phyloP scores from a whole-genome alignment of 345 rosid genomes.

The Clausena lansium region DNA sequence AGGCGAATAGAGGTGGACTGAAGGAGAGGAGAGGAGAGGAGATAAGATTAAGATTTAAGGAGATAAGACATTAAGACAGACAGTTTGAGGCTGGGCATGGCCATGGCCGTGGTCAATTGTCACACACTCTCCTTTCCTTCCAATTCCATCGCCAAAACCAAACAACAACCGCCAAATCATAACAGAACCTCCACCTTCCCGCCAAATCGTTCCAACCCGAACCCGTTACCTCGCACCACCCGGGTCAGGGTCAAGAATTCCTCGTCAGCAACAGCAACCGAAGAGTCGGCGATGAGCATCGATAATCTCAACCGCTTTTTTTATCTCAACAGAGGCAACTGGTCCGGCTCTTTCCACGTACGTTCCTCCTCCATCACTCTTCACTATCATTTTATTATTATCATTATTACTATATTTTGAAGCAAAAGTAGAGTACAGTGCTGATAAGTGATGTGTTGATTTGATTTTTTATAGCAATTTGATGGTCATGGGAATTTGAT shows the following conservation, averaged over 20 bases:
- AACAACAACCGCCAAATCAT: background rate
- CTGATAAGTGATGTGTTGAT: background rate
- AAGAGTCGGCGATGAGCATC: slow-evolving; percentile 44
- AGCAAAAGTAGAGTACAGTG: too few relatives aligned
- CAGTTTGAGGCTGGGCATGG: too few relatives aligned
- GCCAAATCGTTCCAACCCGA: slow-evolving; percentile 11
- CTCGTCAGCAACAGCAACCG: slow-evolving; percentile 21
- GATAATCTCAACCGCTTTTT: slow-evolving; percentile 70
- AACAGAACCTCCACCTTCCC: slow-evolving; percentile 11
- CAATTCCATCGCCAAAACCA: slow-evolving; percentile 13
- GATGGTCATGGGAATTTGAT: slow-evolving; percentile 64
- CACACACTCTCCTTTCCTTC: slow-evolving; percentile 28
- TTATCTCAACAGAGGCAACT: slow-evolving; percentile 67
- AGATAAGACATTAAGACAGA: background rate
- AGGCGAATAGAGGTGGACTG: too few relatives aligned
- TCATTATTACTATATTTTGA: background rate
- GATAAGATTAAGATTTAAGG: background rate
- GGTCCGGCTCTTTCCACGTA: slow-evolving; percentile 86
- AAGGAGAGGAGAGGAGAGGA: too few relatives aligned
- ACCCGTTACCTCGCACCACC: slow-evolving; percentile 13
- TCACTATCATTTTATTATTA: too few relatives aligned
- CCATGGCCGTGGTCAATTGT: slow-evolving; percentile 35
- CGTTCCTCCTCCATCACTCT: background rate
- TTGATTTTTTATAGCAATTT: slow-evolving; percentile 66
- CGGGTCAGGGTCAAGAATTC: slow-evolving; percentile 35